Percentiles rank a stretch among this genome's conserved stretches.
These are phyloP conservation scores for Microsporum ferrugineum DNA, from an alignment of 2,329 filamentous ascomycete genomes.

Conservation along the genomic window DNA sequence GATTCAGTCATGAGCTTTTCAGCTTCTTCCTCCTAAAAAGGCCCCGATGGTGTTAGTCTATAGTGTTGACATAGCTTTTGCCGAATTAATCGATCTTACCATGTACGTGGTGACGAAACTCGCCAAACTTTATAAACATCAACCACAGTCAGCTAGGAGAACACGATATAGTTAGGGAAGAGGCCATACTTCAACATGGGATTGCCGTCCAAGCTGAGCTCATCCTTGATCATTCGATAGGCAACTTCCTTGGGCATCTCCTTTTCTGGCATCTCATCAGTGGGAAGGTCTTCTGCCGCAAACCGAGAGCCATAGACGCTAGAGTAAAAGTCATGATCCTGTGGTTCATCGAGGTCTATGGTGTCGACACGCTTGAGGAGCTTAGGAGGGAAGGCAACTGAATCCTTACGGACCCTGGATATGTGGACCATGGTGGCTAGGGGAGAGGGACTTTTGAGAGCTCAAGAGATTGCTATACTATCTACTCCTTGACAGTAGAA, in stretches of 20 bases:
- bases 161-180: not conserved
- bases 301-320: constrained; percentile 83
- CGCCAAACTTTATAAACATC: constrained; percentile 50
- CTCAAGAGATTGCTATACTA: not conserved
- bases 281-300: constrained; percentile 67
- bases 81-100: constrained; percentile 41
- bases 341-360: constrained; percentile 34
- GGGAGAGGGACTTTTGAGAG: not conserved
- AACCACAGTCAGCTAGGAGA: not conserved
- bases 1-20: constrained; percentile 91
- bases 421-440: constrained; percentile 31
- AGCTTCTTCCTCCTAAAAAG: constrained; percentile 68
- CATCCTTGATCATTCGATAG: constrained; percentile 96
- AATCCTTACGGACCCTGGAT: constrained; percentile 28
- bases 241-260: constrained; percentile 89
- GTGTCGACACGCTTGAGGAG: constrained; percentile 36
- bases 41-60: not conserved
- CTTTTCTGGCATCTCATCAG: constrained; percentile 71
- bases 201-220: constrained; percentile 81
- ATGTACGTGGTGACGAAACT: constrained; percentile 96
- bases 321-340: constrained; percentile 48
- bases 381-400: constrained; percentile 26
- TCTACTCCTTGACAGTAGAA: not conserved
- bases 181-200: constrained; percentile 55
- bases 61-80: not conserved